Evolutionary conservation across 2,329 filamentous ascomycete species (phyloP).

Genomic region (Colletotrichum sp.): DNA sequence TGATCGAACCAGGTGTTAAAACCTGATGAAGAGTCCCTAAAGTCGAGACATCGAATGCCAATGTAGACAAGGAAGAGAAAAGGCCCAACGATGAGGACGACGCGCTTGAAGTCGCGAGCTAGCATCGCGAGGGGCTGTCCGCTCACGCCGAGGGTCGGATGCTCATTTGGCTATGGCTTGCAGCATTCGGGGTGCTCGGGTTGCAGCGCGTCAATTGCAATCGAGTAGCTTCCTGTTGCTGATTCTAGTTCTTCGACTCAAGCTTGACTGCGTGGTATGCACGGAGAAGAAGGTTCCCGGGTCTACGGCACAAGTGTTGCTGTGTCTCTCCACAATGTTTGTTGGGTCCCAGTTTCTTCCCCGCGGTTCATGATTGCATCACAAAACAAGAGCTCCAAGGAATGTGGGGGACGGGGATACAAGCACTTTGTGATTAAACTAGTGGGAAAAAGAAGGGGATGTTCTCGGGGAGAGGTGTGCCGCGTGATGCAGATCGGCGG

Average conservation of each 20-base stretch:
- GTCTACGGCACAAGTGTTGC: not conserved
- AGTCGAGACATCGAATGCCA: conserved; percentile 16
- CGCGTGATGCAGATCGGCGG: not conserved
- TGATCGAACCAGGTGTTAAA: conserved; percentile 3
- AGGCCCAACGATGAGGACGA: conserved; percentile 34
- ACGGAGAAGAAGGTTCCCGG: not conserved
- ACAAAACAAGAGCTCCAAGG: not conserved
- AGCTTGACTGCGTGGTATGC: not conserved
- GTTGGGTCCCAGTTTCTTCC: not conserved
- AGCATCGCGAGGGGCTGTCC: conserved; percentile 30
- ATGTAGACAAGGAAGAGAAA: conserved; percentile 34
- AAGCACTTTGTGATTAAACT: not conserved
- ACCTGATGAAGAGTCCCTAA: not conserved
- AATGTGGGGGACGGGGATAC: not conserved
- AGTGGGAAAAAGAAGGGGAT: not conserved
- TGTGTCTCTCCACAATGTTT: not conserved
- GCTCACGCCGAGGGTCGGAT: not conserved
- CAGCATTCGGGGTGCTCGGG: not conserved
- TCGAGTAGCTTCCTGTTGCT: not conserved
- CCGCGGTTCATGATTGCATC: not conserved
- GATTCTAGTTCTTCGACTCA: not conserved
- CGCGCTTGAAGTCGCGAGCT: conserved; percentile 34
- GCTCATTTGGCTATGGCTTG: not conserved
- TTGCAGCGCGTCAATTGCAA: not conserved
- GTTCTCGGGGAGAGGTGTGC: not conserved